Percentiles rank a stretch among this genome's conserved stretches.
These are phyloP conservation scores for Boletus mariae DNA, from an alignment of 1,284 basidiomycete species.

Conservation along the genomic window DNA sequence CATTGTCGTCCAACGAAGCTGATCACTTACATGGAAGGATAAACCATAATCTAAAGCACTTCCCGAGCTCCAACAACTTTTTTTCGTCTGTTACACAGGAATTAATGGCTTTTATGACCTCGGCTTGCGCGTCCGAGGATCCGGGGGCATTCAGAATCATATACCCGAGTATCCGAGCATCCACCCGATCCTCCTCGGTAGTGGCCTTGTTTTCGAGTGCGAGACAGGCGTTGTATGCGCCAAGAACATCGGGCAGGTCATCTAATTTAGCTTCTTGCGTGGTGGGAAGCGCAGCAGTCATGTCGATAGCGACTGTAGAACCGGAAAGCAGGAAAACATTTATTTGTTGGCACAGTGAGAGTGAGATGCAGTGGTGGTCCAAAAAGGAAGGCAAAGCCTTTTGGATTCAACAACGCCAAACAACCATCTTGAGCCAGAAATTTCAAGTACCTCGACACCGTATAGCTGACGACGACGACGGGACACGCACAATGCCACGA, in stretches of 20 bases:
- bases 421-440: conserved; percentile 19
- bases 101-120: background rate
- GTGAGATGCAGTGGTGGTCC: too few relatives aligned
- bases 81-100: background rate
- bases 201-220: background rate
- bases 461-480: background rate
- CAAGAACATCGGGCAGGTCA: background rate
- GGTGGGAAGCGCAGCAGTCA: too few relatives aligned
- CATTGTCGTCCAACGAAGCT: too few relatives aligned
- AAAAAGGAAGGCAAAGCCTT: conserved; percentile 10
- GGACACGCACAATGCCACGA: conserved; percentile 24
- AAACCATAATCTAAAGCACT: too few relatives aligned
- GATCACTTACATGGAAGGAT: too few relatives aligned
- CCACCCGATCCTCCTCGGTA: background rate
- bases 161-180: background rate
- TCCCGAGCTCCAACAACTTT: background rate
- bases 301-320: too few relatives aligned
- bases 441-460: background rate
- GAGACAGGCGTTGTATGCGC: background rate
- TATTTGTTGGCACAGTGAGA: too few relatives aligned
- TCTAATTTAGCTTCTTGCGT: background rate
- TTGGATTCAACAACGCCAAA: conserved; percentile 20
- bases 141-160: background rate
- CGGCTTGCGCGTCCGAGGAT: background rate
- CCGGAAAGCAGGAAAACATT: too few relatives aligned